A percentile compares a stretch with the other conserved stretches of the same genome.
Conservation (phyloP, 1,284 basidiomycete genomes). For the Cerrena zonata region DNA sequence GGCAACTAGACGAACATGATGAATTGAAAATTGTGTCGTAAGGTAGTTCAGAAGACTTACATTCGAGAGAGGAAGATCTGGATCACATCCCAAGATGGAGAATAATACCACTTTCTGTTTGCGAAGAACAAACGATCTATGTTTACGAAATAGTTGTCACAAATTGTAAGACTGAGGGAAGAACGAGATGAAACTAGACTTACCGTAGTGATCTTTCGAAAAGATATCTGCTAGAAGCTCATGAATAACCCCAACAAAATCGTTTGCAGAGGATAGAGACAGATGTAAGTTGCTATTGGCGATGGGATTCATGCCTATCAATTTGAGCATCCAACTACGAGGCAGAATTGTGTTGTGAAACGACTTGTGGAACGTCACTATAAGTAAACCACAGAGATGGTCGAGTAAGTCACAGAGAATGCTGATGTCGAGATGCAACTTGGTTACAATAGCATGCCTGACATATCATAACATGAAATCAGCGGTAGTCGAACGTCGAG, state of each 20-base stretch:
- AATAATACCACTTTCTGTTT: background rate
- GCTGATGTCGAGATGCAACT: background rate
- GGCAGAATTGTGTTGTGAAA: background rate
- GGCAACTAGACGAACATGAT: too few species aligned
- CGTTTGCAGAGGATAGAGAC: background rate
- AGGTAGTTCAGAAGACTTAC: background rate
- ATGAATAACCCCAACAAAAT: background rate
- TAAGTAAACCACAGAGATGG: background rate
- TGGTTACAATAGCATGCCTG: background rate
- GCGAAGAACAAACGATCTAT: background rate
- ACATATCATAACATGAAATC: background rate
- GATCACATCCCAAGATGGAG: background rate
- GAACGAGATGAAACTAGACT: background rate
- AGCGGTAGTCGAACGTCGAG: background rate
- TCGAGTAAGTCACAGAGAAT: background rate
- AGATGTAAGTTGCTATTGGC: background rate
- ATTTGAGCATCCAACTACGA: background rate
- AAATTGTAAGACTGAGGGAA: background rate
- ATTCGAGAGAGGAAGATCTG: constrained; percentile 1
- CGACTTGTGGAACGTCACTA: background rate
- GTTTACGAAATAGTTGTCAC: background rate
- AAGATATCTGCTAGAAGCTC: background rate
- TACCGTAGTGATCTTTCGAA: background rate
- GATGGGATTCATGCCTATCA: background rate
- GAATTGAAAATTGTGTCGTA: background rate